Evolutionary conservation across 2,329 filamentous ascomycete genomes (phyloP).

Genomic region (Fusarium nygamai): DNA sequence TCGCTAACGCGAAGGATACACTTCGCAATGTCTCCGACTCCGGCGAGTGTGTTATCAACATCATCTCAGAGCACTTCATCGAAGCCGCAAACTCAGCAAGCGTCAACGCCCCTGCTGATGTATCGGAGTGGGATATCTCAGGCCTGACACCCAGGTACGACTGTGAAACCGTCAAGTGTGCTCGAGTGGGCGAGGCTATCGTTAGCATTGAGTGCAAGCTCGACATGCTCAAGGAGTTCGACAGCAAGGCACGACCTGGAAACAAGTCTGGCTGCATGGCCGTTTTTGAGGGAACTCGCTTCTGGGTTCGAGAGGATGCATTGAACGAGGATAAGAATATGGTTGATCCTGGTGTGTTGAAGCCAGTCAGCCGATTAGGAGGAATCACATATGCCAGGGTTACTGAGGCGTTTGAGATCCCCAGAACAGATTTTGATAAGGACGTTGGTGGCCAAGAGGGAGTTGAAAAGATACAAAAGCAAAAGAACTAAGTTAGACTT

Average conservation of each 20-base stretch:
- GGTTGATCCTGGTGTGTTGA: constrained; percentile 79
- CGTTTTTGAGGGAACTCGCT: constrained; percentile 83
- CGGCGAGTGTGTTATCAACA: constrained; percentile 84
- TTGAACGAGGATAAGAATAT: constrained; percentile 79
- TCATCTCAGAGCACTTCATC: constrained; percentile 84
- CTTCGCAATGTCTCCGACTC: constrained; percentile 77
- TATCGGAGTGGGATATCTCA: constrained; percentile 81
- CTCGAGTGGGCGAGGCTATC: constrained; percentile 83
- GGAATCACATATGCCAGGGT: constrained; percentile 85
- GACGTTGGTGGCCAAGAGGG: constrained; percentile 64
- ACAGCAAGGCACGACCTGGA: constrained; percentile 74
- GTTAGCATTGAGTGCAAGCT: constrained; percentile 86
- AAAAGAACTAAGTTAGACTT: constrained; percentile 17
- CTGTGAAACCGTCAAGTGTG: constrained; percentile 72
- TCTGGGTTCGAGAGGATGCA: constrained; percentile 91
- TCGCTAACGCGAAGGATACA: constrained; percentile 76
- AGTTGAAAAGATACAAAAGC: constrained; percentile 60
- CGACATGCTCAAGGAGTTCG: constrained; percentile 79
- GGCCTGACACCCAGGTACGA: constrained; percentile 77
- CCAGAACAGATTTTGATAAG: constrained; percentile 66
- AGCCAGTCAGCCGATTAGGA: constrained; percentile 80
- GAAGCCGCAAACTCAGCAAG: constrained; percentile 88
- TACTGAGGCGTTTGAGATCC: constrained; percentile 77
- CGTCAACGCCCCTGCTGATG: constrained; percentile 80
- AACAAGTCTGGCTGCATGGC: constrained; percentile 79